phyloP scores from a whole-genome alignment of 345 rosid species.

The Melaleuca alternifolia region DNA sequence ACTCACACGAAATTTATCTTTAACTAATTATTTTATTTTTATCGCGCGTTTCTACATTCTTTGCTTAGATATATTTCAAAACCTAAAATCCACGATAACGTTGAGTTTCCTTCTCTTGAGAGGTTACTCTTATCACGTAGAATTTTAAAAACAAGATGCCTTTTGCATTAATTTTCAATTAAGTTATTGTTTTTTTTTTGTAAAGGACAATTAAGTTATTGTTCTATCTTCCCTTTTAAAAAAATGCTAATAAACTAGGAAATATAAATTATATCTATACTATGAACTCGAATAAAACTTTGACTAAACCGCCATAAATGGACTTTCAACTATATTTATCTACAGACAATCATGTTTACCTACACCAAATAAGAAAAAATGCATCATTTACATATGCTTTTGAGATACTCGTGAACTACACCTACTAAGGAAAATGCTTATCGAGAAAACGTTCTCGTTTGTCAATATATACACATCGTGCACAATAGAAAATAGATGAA shows the following conservation, averaged over 20 bases:
- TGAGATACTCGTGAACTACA: background rate
- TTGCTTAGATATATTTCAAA: background rate
- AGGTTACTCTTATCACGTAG: fast-evolving
- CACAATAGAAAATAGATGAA: no score
- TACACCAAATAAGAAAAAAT: fast-evolving
- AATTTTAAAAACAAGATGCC: background rate
- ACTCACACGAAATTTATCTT: fast-evolving
- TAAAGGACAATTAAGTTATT: no score
- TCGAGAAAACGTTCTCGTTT: background rate
- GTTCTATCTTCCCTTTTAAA: background rate
- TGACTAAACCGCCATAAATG: fast-evolving
- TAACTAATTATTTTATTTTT: fast-evolving
- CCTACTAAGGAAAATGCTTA: background rate
- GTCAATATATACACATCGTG: background rate
- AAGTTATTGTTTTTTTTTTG: no score
- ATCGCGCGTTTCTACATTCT: background rate
- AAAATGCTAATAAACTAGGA: background rate
- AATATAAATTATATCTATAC: fast-evolving
- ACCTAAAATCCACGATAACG: background rate
- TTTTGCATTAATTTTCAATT: background rate
- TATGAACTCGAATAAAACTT: background rate
- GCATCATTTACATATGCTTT: background rate
- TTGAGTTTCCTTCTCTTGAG: background rate
- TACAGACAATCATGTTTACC: background rate
- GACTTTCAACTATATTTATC: background rate